Evolutionary conservation across 768 basidiomycete genomes (phyloP).

Genomic region (Galerina sulciceps): DNA sequence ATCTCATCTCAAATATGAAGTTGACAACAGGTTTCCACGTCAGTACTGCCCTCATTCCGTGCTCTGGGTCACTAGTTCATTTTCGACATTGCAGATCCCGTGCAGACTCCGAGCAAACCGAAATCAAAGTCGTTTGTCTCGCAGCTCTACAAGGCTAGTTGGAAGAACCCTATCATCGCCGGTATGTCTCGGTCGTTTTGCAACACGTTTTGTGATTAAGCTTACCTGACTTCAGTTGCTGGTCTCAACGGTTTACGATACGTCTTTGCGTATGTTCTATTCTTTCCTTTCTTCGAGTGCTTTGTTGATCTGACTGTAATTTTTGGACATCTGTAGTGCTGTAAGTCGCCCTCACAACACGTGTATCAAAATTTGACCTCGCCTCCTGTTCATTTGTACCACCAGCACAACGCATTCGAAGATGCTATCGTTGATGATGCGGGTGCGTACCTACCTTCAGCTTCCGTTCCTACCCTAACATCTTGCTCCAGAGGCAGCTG

Average conservation of each 20-base stretch:
- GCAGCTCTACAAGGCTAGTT: constrained; percentile 42
- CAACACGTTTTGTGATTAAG: neutral
- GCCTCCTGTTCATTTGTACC: neutral
- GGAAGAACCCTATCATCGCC: constrained; percentile 45
- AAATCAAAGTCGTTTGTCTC: constrained; percentile 34
- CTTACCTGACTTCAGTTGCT: constrained; percentile 30
- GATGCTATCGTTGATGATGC: constrained; percentile 38
- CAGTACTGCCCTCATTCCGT: constrained; percentile 6
- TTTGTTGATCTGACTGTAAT: neutral
- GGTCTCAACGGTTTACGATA: constrained; percentile 43
- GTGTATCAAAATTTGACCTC: constrained; percentile 5
- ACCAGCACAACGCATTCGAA: constrained; percentile 37
- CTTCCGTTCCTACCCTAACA: neutral
- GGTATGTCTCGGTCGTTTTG: constrained; percentile 23
- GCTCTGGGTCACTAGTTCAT: neutral
- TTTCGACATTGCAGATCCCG: constrained; percentile 17
- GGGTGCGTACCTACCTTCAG: constrained; percentile 16
- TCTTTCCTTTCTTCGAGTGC: neutral
- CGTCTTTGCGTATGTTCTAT: constrained; percentile 36
- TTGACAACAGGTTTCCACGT: constrained; percentile 41
- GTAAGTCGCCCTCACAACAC: constrained; percentile 10
- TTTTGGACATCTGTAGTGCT: constrained; percentile 20
- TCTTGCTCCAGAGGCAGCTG: constrained; percentile 23
- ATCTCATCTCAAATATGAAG: constrained; percentile 15
- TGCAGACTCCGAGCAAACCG: constrained; percentile 27